Evolutionary conservation across 2,329 filamentous ascomycete genomes (phyloP).

Genomic region (Diaporthe sp.): DNA sequence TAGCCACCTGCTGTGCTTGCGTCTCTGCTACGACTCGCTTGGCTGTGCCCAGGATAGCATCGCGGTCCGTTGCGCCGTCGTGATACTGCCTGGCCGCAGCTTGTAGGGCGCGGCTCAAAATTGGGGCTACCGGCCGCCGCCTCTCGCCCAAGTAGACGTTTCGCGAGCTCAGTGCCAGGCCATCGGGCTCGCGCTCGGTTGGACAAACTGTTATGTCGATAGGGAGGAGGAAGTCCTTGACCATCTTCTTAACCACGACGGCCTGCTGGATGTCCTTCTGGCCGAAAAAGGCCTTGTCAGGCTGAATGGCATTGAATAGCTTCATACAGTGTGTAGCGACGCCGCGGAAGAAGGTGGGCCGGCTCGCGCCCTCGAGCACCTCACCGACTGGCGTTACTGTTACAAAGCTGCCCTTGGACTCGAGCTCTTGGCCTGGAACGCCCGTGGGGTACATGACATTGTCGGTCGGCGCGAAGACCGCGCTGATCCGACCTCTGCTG

Average conservation of each 20-base stretch:
- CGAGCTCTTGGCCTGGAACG: constrained; percentile 77
- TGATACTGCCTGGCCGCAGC: constrained; percentile 78
- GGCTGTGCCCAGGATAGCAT: constrained; percentile 79
- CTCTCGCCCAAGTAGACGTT: constrained; percentile 92
- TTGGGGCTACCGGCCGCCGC: constrained; percentile 77
- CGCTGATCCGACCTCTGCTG: constrained; percentile 59
- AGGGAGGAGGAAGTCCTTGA: constrained; percentile 87
- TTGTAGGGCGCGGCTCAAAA: constrained; percentile 77
- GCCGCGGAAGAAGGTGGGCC: constrained; percentile 95
- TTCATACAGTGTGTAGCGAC: constrained; percentile 98
- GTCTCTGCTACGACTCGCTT: constrained; percentile 68
- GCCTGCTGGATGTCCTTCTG: constrained; percentile 99
- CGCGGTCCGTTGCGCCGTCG: constrained; percentile 66
- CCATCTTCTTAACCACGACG: constrained; percentile 87
- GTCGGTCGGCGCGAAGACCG: constrained; percentile 88
- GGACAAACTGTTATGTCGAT: constrained; percentile 79
- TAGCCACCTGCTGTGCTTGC: constrained; percentile 71
- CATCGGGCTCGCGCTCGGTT: constrained; percentile 81
- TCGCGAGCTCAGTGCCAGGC: constrained; percentile 89
- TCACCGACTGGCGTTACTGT: constrained; percentile 87
- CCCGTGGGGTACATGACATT: constrained; percentile 89
- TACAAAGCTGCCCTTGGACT: constrained; percentile 88
- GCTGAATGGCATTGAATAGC: constrained; percentile 84
- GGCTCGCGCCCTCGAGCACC: constrained; percentile 84
- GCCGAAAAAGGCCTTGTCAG: constrained; percentile 89